phyloP scores from a whole-genome alignment of 1,284 basidiomycete species.

The Volvariella surrecta region DNA sequence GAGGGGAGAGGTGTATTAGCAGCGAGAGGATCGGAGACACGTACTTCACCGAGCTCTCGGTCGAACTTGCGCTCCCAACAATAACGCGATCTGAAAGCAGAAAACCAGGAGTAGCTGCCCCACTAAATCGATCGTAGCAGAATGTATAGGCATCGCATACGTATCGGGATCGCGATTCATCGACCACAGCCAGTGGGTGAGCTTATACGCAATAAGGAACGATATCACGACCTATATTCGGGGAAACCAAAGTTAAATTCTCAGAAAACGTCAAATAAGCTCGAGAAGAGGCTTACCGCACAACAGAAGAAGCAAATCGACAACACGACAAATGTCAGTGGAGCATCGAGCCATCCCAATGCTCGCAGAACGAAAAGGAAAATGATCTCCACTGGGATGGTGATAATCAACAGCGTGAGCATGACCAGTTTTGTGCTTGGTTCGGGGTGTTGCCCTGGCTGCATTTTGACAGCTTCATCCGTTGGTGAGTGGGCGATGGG shows the following conservation, averaged over 20 bases:
- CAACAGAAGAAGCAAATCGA: slow-evolving; percentile 65
- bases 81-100: slow-evolving; percentile 61
- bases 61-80: slow-evolving; percentile 19
- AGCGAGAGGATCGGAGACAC: no score
- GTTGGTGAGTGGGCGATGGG: no score
- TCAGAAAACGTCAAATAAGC: neutral
- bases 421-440: slow-evolving; percentile 34
- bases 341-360: slow-evolving; percentile 73
- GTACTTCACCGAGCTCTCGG: no score
- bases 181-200: slow-evolving; percentile 81
- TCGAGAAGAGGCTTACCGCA: slow-evolving; percentile 44
- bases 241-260: slow-evolving; percentile 1
- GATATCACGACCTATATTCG: slow-evolving; percentile 56
- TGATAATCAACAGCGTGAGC: slow-evolving; percentile 62
- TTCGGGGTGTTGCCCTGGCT: no score
- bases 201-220: slow-evolving; percentile 53
- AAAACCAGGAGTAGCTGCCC: slow-evolving; percentile 79
- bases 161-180: slow-evolving; percentile 84
- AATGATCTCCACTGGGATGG: slow-evolving; percentile 67
- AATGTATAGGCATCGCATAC: slow-evolving; percentile 90
- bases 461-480: no score
- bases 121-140: slow-evolving; percentile 85
- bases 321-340: slow-evolving; percentile 56
- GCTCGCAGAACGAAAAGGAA: slow-evolving; percentile 60
- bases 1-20: no score